Conservation (phyloP, 352 stramenopile species). For the Pythium aphanidermatum region DNA sequence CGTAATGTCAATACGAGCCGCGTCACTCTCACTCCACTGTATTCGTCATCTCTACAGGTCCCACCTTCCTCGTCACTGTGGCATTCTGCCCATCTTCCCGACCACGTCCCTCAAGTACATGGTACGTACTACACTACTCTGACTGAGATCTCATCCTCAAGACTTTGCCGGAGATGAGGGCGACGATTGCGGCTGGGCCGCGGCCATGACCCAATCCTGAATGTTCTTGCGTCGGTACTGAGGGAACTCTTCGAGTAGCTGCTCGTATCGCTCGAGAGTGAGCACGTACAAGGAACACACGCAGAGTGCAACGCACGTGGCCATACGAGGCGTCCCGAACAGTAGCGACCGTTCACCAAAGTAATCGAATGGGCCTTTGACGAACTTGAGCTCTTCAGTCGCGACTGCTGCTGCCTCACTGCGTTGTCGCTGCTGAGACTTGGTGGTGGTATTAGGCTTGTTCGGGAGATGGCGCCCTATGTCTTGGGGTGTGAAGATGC, state of each 20-base stretch:
- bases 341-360: slow-evolving; percentile 72
- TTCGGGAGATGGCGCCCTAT: too few relatives aligned
- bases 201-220: slow-evolving; percentile 38
- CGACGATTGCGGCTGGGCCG: too few relatives aligned
- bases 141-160: too few relatives aligned
- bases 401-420: neutral
- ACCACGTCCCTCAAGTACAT: too few relatives aligned
- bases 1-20: too few relatives aligned
- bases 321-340: slow-evolving; percentile 60
- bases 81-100: too few relatives aligned
- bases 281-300: slow-evolving; percentile 72
- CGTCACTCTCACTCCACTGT: too few relatives aligned
- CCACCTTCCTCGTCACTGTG: too few relatives aligned
- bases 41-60: too few relatives aligned
- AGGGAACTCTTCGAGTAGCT: slow-evolving; percentile 62
- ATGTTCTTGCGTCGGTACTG: slow-evolving; percentile 49
- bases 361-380: slow-evolving; percentile 72
- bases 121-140: too few relatives aligned
- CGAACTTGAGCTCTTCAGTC: slow-evolving; percentile 38
- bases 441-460: too few relatives aligned
- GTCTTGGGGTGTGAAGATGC: slow-evolving; percentile 12
- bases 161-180: too few relatives aligned
- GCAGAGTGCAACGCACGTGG: slow-evolving; percentile 59
- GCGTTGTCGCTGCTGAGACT: neutral
- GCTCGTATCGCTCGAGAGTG: slow-evolving; percentile 53